Base-by-base conservation (phyloP, 192 early-diverging fungal species). In the Fimicolochytrium jonesii region DNA sequence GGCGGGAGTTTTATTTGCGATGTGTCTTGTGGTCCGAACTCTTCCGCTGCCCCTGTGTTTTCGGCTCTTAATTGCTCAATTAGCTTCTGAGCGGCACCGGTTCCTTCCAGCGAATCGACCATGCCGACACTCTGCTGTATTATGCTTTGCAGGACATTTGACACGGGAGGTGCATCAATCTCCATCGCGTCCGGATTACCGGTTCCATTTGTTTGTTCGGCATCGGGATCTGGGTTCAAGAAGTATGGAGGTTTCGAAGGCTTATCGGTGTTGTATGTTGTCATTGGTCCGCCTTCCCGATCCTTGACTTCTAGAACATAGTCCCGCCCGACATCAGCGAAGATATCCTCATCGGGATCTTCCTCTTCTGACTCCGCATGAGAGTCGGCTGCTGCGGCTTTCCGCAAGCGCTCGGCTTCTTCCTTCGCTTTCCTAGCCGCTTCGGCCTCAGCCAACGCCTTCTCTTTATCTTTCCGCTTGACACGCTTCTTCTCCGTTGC, bases 281-380 rank as follows among this genome's bases (percentile, higher is more conserved):
- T 47, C 7, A 22, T 6, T 7, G 11, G 15, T 2, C 22, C 20
- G n/a, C 13, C 13, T 23, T 35, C 22, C 17, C 58, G 58, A 13
- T 68, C 68, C 29, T 50, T 48, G n/a, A 62, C 78, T n/a, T 86
- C 78, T 1, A 92, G 66, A 13, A 69, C 59, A 59, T 95, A 95
- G 37, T 92, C 87, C 3, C 82, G 62, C 1, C 92, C 93, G 5
- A 75, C 92, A 53, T 91, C 92, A 6, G 82, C 88, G 83, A 95
- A 95, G 26, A 95, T 95, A 70, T 74, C 73, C 33, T 57, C 79
- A 15, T 73, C 77, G n/a, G n/a, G n/a, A 20, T 89, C 87, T 31
- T 86, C 81, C 28, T 76, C 67, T 39, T 58, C 55, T 23, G 62
- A 48, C 60, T 6, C 58, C 59, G 3, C 44, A 42, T 18, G n/a